Conservation (phyloP, 441 rosid genomes). For the Lepidium campestre region DNA sequence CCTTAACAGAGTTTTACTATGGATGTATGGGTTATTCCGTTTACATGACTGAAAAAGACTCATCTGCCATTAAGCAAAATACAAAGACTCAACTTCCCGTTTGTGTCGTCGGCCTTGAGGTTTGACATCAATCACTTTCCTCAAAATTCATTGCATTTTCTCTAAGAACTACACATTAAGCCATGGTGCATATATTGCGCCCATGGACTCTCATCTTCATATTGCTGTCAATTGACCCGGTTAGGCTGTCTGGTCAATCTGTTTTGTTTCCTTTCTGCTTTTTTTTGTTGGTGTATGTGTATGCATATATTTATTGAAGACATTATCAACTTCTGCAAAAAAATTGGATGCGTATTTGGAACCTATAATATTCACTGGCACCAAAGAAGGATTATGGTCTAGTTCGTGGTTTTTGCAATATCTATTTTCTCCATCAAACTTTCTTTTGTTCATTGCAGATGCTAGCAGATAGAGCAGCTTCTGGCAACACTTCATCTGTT, state of each 20-base stretch:
- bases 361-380: background rate
- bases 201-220: background rate
- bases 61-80: constrained; percentile 33
- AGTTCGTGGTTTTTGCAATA: background rate
- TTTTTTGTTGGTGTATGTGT: background rate
- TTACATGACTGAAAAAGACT: constrained; percentile 33
- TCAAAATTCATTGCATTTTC: background rate
- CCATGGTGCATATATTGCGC: background rate
- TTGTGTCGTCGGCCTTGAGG: constrained; percentile 71
- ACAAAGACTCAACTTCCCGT: constrained; percentile 41
- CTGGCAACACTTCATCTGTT: constrained; percentile 33
- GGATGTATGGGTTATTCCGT: constrained; percentile 65
- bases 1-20: constrained; percentile 48
- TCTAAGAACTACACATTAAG: background rate
- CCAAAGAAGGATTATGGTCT: background rate
- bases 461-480: constrained; percentile 37
- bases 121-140: constrained; percentile 9
- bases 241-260: constrained; percentile 3
- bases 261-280: background rate
- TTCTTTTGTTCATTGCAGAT: constrained; percentile 38
- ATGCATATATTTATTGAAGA: background rate
- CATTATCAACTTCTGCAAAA: background rate
- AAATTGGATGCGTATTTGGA: background rate
- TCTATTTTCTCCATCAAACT: background rate
- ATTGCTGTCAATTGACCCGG: background rate